These are phyloP conservation scores for Aspergillus bertholletiae DNA, from an alignment of 495 filamentous ascomycete species.

Conservation along the genomic window DNA sequence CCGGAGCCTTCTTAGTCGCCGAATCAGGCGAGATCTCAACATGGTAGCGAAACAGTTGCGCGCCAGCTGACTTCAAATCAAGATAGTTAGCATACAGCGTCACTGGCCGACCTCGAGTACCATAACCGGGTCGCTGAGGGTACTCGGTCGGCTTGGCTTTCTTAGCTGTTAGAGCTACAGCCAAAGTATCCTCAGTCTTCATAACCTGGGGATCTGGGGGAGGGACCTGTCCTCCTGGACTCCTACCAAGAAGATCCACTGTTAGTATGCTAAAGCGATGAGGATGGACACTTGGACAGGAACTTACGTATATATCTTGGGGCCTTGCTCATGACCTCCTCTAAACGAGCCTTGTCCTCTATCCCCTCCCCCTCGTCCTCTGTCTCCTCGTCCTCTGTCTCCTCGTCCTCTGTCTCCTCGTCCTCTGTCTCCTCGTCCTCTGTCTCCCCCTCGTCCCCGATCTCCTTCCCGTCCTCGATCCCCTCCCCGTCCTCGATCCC, in stretches of 20 bases:
- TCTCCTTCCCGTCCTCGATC: conserved; percentile 6
- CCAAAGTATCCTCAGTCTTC: conserved; percentile 27
- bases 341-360: conserved; percentile 13
- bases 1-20: conserved; percentile 27
- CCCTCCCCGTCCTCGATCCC: conserved; percentile 20
- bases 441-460: conserved; percentile 5
- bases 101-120: conserved; percentile 46
- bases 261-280: neutral
- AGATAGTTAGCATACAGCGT: conserved; percentile 66
- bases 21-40: conserved; percentile 23
- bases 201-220: conserved; percentile 22
- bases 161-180: conserved; percentile 22
- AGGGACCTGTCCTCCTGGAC: conserved; percentile 18
- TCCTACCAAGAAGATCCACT: conserved; percentile 2
- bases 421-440: conserved; percentile 13
- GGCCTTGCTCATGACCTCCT: conserved; percentile 19
- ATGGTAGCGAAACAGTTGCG: conserved; percentile 35
- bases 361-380: conserved; percentile 6
- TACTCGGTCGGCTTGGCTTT: conserved; percentile 9
- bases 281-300: neutral
- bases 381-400: conserved; percentile 3
- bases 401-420: too few species aligned
- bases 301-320: conserved; percentile 26
- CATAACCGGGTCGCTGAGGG: conserved; percentile 55
- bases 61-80: conserved; percentile 39